These are phyloP conservation scores for Botrytis cinerea DNA, from an alignment of 2,329 filamentous ascomycete genomes.

Conservation along the genomic window DNA sequence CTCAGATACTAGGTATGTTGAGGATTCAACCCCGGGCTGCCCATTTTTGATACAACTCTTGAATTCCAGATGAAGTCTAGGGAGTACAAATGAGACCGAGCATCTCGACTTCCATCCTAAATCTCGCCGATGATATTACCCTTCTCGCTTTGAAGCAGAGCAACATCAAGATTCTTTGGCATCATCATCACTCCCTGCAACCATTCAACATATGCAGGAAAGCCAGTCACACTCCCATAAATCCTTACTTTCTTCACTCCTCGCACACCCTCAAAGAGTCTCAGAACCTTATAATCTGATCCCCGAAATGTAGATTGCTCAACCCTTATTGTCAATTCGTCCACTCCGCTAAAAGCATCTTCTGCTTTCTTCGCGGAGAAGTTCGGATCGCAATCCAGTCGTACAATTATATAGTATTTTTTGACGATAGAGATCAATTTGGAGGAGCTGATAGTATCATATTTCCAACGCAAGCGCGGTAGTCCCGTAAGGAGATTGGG, in stretches of 20 bases:
- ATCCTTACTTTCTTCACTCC: conserved; percentile 49
- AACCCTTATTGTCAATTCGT: conserved; percentile 52
- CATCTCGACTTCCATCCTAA: background rate
- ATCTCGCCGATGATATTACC: background rate
- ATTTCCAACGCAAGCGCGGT: conserved; percentile 46
- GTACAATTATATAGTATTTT: conserved; percentile 49
- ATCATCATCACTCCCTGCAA: conserved; percentile 36
- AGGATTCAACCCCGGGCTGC: too few relatives aligned
- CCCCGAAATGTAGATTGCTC: conserved; percentile 50
- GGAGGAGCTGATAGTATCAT: conserved; percentile 42
- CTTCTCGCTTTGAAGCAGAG: background rate
- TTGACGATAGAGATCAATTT: conserved; percentile 43
- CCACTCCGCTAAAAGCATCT: conserved; percentile 48
- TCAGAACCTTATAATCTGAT: conserved; percentile 47
- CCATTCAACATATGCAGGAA: conserved; percentile 39
- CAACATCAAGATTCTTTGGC: conserved; percentile 20
- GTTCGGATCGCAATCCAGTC: conserved; percentile 52
- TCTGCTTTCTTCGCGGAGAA: conserved; percentile 46
- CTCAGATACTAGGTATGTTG: background rate
- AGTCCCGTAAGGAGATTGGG: conserved; percentile 47
- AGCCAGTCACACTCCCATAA: conserved; percentile 37
- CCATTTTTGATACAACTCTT: background rate
- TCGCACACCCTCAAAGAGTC: conserved; percentile 49
- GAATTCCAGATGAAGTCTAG: background rate
- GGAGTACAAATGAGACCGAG: background rate